A percentile compares a stretch with the other conserved stretches of the same genome.
phyloP scores from a whole-genome alignment of 352 stramenopile genomes.

The Globisporangium cystogenes region DNA sequence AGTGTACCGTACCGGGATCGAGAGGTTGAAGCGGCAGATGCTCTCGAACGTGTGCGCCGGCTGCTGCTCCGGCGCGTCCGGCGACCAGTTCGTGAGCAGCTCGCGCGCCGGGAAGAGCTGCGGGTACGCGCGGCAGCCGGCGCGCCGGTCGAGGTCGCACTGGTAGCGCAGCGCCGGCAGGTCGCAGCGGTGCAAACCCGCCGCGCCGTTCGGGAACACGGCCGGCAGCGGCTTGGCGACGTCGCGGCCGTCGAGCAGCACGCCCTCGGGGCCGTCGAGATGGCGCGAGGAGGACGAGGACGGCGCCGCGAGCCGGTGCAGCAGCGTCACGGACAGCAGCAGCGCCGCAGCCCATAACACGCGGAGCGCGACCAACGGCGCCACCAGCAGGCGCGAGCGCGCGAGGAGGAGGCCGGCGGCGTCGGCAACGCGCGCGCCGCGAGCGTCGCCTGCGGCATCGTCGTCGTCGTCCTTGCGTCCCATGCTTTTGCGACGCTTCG shows the following conservation, averaged over 20 bases:
- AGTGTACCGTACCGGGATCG: constrained; percentile 25
- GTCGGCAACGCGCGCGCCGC: neutral
- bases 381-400: neutral
- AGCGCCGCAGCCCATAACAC: neutral
- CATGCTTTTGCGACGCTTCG: too few relatives aligned
- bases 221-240: constrained; percentile 23
- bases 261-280: neutral
- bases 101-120: constrained; percentile 63
- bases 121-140: constrained; percentile 53
- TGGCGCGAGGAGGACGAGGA: neutral
- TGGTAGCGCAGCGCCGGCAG: constrained; percentile 51
- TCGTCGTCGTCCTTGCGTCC: neutral
- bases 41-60: constrained; percentile 45
- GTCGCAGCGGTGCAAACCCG: constrained; percentile 44
- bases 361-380: neutral
- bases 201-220: constrained; percentile 38
- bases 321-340: neutral
- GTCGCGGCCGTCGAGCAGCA: constrained; percentile 28
- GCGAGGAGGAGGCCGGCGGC: neutral
- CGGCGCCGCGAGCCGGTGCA: neutral
- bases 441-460: neutral
- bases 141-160: constrained; percentile 31
- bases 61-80: constrained; percentile 30
- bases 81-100: constrained; percentile 80
- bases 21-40: constrained; percentile 65